Evolutionary conservation across 192 early-diverging fungal genomes (phyloP).

Genomic region (Backusella luteola): DNA sequence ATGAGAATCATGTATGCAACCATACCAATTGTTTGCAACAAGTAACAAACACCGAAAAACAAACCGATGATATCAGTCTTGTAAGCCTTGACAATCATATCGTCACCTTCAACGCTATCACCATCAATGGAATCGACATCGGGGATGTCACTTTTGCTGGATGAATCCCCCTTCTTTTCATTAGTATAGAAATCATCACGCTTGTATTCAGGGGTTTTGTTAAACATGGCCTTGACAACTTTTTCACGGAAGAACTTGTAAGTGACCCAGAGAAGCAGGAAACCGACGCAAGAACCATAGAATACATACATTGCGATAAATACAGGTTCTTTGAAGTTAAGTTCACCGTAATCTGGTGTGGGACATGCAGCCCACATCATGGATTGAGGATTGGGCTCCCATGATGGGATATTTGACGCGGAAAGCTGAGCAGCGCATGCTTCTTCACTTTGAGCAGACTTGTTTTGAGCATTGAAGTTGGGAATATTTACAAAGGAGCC

Average conservation of each 20-base stretch:
- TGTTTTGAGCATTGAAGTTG: slow-evolving; percentile 31
- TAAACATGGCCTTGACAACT: slow-evolving; percentile 10
- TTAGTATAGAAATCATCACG: slow-evolving; percentile 3
- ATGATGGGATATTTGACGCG: background rate
- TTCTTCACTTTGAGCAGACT: slow-evolving; percentile 15
- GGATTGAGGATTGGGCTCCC: slow-evolving; percentile 9
- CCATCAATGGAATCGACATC: background rate
- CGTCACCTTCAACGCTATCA: slow-evolving; percentile 9
- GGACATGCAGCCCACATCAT: slow-evolving; percentile 37
- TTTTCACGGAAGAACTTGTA: slow-evolving; percentile 23
- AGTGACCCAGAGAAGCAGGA: slow-evolving; percentile 21
- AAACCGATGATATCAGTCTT: slow-evolving; percentile 42
- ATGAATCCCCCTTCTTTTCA: slow-evolving; percentile 6
- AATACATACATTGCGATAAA: slow-evolving; percentile 33
- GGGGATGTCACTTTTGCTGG: background rate
- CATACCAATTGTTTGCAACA: slow-evolving; percentile 39
- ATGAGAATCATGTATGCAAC: slow-evolving; percentile 40
- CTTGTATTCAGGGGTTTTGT: background rate
- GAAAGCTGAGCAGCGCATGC: slow-evolving; percentile 16
- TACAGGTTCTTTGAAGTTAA: slow-evolving; percentile 32
- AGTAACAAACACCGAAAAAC: slow-evolving; percentile 30
- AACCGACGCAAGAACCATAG: slow-evolving; percentile 18
- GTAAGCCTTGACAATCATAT: slow-evolving; percentile 45
- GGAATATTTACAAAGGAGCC: slow-evolving; percentile 17
- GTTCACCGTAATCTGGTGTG: slow-evolving; percentile 3